phyloP scores from a whole-genome alignment of 176 grass and related monocot genomes.

The Carex scoparia region DNA sequence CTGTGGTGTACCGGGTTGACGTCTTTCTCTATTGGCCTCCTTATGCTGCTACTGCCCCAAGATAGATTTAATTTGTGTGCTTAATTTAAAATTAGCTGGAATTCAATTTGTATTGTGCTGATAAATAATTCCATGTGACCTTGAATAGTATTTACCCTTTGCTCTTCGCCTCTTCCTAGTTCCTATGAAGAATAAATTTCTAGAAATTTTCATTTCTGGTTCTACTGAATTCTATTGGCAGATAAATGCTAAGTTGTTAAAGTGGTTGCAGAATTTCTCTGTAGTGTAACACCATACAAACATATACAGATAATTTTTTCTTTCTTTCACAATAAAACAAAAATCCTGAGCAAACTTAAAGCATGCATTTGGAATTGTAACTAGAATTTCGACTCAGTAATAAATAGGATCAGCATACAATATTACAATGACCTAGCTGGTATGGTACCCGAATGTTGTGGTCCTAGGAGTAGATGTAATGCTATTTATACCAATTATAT shows the following conservation, averaged over 20 bases:
- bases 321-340: background rate
- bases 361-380: background rate
- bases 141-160: background rate
- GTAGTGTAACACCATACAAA: background rate
- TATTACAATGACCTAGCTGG: background rate
- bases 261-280: background rate
- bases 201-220: background rate
- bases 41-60: constrained; percentile 19
- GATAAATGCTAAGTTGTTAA: background rate
- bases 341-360: background rate
- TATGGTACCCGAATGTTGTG: background rate
- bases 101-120: constrained; percentile 14
- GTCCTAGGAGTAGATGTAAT: background rate
- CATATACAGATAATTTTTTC: background rate
- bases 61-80: background rate
- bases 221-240: background rate
- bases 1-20: constrained; percentile 37
- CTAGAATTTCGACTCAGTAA: background rate
- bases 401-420: background rate
- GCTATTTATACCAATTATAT: background rate
- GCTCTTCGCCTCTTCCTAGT: background rate
- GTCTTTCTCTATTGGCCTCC: constrained; percentile 36
- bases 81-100: background rate
- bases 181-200: background rate
- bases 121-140: background rate